phyloP scores from a whole-genome alignment of 306 rosid genomes.

The Cucurbita maxima region DNA sequence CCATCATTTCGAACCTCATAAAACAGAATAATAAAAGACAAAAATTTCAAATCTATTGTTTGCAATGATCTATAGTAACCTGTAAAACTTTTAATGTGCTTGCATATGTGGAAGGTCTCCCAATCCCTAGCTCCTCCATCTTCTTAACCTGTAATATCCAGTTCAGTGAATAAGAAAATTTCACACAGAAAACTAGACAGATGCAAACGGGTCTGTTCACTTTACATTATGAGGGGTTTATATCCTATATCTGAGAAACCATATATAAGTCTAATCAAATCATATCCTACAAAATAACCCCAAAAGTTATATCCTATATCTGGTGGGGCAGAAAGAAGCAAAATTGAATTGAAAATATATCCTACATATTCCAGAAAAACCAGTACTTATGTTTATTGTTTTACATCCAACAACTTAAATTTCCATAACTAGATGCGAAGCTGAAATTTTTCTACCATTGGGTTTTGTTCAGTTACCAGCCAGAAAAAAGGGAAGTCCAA shows the following conservation, averaged over 20 bases:
- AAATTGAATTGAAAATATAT: background rate
- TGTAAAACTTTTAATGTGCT: constrained; percentile 66
- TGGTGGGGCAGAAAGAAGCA: background rate
- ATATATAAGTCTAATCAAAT: background rate
- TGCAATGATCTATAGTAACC: constrained; percentile 27
- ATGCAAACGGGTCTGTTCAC: background rate
- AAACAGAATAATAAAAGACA: background rate
- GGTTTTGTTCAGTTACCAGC: background rate
- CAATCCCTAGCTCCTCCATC: constrained; percentile 97
- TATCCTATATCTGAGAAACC: background rate
- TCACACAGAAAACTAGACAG: background rate
- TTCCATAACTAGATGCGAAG: background rate
- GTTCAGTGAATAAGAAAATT: constrained; percentile 2
- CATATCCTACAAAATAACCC: background rate
- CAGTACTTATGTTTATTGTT: background rate
- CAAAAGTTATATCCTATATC: background rate
- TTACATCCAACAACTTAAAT: background rate
- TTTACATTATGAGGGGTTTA: background rate
- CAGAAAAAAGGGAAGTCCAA: background rate
- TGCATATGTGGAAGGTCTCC: constrained; percentile 97
- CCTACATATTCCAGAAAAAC: background rate
- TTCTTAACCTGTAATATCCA: constrained; percentile 58
- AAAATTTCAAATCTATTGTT: background rate
- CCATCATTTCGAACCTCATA: background rate
- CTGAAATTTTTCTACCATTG: background rate